Evolutionary conservation across 2,329 filamentous ascomycete genomes (phyloP), one percentile per base, ranked within the genome.

Genomic region (Fusarium anguioides): DNA sequence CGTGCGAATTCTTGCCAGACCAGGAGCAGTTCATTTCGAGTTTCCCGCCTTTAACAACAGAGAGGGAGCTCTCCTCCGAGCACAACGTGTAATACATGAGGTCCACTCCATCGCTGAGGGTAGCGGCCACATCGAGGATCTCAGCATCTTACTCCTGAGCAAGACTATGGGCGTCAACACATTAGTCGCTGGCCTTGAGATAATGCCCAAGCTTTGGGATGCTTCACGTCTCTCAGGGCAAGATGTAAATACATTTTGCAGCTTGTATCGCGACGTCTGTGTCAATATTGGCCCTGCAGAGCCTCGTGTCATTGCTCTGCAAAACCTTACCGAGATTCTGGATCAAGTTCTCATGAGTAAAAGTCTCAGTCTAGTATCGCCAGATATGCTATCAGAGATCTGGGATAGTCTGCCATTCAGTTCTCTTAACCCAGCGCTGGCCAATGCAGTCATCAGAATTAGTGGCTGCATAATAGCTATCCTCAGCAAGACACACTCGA

Each of bases 381-480:
- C 74, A 2, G 65, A 71, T 6, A 68, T 73, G 0, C 75, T 86
- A 26, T 64, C 74, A 5, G 58, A 71, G 12, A 70, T 86, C 14
- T 86, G 84, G 83, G 65, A 66, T 3, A 74, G 75, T 11, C 68
- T 83, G 11, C 72, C 77, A 4, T 62, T 70, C 4, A 78, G 78
- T 20, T 68, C 78, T 4, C 75, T 84, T 66, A 86, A 81, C 65
- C 83, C 85, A 6, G 77, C 79, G 18, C 77, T 87, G 10, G 80
- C 80, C 6, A 82, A 87, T 52, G 82, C 84, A 5, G 75, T 85
- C 20, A 76, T 86, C 58, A 78, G 82, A 49, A 74, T 77, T 29
- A 84, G 83, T 66, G 84, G 84, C 1, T 77, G 79, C 5, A 74
- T 86, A 14, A 68, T 82, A 33, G 79, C 80, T 1, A 71, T 78